Base-by-base conservation (phyloP, 164 flowering plant species). In the Aristolochia fimbriata region DNA sequence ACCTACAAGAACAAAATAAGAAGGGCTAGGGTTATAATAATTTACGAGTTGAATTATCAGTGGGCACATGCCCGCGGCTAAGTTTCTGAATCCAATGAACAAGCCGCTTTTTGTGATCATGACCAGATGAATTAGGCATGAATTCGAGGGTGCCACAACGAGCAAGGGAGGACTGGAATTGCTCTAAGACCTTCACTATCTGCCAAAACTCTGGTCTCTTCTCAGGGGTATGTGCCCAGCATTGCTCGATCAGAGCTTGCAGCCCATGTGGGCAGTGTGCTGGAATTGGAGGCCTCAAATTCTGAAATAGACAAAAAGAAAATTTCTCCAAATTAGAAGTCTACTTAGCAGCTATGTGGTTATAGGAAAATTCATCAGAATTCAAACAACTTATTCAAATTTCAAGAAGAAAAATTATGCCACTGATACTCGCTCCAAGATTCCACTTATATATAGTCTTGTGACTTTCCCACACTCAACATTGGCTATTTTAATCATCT, bases 81-180 rank as follows among this genome's bases (percentile, higher is more conserved):
- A 79, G 89, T 79, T 83, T 91, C 10, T 88, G 84, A 60, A 88
- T 85, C 91, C 86, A 80, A 70, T 80, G 81, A 43, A 67, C 72
- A 20, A 81, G 73, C n/a, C 87, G 80, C 72, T 87, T 91, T 77
- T 91, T 91, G 31, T 80, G 94, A 72, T 88, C 92, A 52, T 72
- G 83, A 68, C 69, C 67, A 20, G 43, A 68, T 17, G 64, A 68
- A 52, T 73, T 79, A 17, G 65, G 78, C 16, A 74, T 75, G 13
- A 74, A 76, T 60, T 77, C 76, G 60, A 88, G 61, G 16, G 81
- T 83, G 31, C 95, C 96, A 65, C 85, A 85, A 33, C 58, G 55
- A 20, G 81, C 78, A 48, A 85, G 66, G 15, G 87, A 85, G 43
- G 82, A 62, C 51, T 86, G 81, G 52, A 86, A 85, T 60, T 88